A percentile compares a stretch with the other conserved stretches of the same genome.
Evolutionary conservation across 176 grass and related monocot genomes (phyloP).

Genomic region (Coix lacrymajobi): DNA sequence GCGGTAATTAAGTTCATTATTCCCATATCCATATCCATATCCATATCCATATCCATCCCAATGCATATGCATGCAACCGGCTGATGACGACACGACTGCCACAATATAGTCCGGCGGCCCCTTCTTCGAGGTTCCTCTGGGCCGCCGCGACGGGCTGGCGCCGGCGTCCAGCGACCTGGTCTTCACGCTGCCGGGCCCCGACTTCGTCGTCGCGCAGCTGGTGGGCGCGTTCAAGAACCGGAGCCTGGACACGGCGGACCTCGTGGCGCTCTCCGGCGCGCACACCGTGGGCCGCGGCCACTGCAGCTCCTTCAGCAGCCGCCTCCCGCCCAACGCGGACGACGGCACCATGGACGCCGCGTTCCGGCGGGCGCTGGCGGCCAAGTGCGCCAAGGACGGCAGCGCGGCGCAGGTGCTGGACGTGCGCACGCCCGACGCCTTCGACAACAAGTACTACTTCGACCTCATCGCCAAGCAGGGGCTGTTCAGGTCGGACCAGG

Average conservation of each 20-base stretch:
- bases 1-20: background rate
- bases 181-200: slow-evolving; percentile 10
- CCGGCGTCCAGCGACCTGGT: background rate
- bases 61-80: no score
- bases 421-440: slow-evolving; percentile 1
- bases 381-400: background rate
- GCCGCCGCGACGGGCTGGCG: slow-evolving; percentile 23
- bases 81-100: background rate
- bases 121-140: slow-evolving; percentile 25
- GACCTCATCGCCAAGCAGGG: background rate
- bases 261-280: slow-evolving; percentile 43
- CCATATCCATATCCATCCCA: no score
- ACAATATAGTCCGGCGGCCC: slow-evolving; percentile 31
- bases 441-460: slow-evolving; percentile 38
- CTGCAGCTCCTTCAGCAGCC: slow-evolving; percentile 20
- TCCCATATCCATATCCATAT: no score
- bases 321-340: background rate
- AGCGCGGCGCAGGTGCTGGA: background rate
- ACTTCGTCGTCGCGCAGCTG: background rate
- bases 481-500: slow-evolving; percentile 39
- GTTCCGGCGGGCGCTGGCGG: background rate
- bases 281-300: slow-evolving; percentile 36
- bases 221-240: background rate
- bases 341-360: background rate
- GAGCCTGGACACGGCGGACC: slow-evolving; percentile 8